Evolutionary conservation across 2,329 filamentous ascomycete genomes (phyloP), one percentile per base, ranked within the genome.

Genomic region (Colletotrichum sp.): DNA sequence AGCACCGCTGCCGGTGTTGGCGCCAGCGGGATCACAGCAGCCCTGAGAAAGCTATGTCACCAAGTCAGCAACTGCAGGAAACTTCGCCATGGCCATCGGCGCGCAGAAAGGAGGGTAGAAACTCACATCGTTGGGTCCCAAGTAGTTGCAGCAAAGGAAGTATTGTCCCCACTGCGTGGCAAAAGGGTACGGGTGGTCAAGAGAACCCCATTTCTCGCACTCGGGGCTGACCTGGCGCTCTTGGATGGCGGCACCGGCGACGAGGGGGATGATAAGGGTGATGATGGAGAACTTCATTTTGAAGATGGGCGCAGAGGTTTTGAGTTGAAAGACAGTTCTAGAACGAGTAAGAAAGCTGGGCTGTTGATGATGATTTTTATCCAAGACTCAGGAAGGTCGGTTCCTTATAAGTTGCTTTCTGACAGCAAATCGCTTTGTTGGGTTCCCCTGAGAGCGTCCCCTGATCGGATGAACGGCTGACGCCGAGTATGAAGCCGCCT

Each of bases 151-250:
- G 67, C 67, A 70, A 0, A 62, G 18, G 9, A 24, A 30, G 21
- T 39, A 60, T 4, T 62, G 6, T 13, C 55, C 67, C 55, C 34
- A 62, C 10, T n/a, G 8, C 0, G 67, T 63, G 10, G 24, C 55
- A 18, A 70, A 70, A 1, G 67, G 55, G 8, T 62, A 70, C 18
- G 21, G 52, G 28, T 68, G 44, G 44, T 36, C 44, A 18, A 68
- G 30, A 24, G 32, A 59, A 1, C 28, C 52, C 52, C 55, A 69
- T 32, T 69, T 69, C 12, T 49, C 39, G 55, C 34, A 69, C 24
- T 69, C 55, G 24, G 67, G 55, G 67, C 67, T 69, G 57, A 69
- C 55, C 55, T 69, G 55, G 36, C 67, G 67, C 67, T 62, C 67
- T 34, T 69, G 55, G 3, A 69, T 69, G 24, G 57, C 36, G 67